phyloP scores from a whole-genome alignment of 2,329 filamentous ascomycete species.

The Xylariaceae sp. region DNA sequence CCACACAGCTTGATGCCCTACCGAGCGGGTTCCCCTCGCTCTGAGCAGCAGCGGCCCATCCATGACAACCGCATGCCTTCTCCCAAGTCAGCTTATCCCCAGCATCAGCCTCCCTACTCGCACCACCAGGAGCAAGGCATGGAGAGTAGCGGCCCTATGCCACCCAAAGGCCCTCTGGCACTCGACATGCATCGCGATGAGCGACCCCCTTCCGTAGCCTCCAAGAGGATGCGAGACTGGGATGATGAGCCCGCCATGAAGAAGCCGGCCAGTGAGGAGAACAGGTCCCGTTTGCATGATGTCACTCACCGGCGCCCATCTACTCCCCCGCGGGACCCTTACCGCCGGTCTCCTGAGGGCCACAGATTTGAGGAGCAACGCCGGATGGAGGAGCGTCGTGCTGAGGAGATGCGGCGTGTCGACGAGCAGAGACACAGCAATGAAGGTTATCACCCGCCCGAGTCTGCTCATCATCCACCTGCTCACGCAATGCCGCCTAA shows the following conservation, averaged over 20 bases:
- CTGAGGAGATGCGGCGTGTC: constrained; percentile 43
- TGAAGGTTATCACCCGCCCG: constrained; percentile 84
- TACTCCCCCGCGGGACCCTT: constrained; percentile 63
- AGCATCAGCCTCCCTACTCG: constrained; percentile 65
- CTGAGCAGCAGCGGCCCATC: constrained; percentile 67
- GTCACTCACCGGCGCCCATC: constrained; percentile 72
- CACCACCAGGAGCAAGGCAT: constrained; percentile 63
- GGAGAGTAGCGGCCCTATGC: constrained; percentile 62
- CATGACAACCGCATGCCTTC: constrained; percentile 85
- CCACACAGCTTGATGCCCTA: constrained; percentile 62
- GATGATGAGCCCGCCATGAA: constrained; percentile 75
- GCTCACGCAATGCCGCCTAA: constrained; percentile 52
- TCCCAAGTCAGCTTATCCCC: constrained; percentile 79
- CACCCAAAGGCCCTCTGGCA: constrained; percentile 47
- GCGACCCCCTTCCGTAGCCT: constrained; percentile 70
- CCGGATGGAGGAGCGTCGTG: constrained; percentile 53
- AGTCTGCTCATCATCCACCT: constrained; percentile 80
- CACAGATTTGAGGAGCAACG: constrained; percentile 61
- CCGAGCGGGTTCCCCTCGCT: constrained; percentile 71
- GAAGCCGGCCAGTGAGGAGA: constrained; percentile 86
- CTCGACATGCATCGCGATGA: constrained; percentile 66
- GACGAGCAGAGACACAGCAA: constrained; percentile 59
- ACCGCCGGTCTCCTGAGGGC: constrained; percentile 70
- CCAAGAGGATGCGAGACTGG: constrained; percentile 89
- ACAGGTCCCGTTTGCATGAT: constrained; percentile 78